Evolutionary conservation across 768 basidiomycete genomes (phyloP).

Genomic region (Termitomyces heimii): DNA sequence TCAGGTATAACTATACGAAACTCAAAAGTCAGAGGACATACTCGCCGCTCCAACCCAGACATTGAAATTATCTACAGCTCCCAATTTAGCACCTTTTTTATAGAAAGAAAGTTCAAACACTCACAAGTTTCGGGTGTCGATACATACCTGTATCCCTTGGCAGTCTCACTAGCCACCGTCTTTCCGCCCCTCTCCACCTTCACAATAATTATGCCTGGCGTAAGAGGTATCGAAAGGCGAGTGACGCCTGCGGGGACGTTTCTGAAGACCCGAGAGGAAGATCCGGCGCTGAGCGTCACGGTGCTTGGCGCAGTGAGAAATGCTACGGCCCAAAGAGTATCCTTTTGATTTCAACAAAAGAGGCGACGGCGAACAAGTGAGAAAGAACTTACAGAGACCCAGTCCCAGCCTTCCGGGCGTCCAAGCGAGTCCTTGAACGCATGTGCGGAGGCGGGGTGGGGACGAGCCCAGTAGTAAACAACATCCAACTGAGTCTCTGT

Average conservation of each 20-base stretch:
- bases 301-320: constrained; percentile 47
- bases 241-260: constrained; percentile 47
- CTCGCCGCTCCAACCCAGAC: constrained; percentile 49
- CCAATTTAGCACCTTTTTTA: not conserved
- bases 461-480: constrained; percentile 57
- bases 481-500: constrained; percentile 28
- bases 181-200: constrained; percentile 44
- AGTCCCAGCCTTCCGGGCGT: constrained; percentile 44
- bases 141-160: constrained; percentile 35
- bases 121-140: constrained; percentile 30
- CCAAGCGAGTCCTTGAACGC: constrained; percentile 38
- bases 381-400: constrained; percentile 38
- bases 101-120: constrained; percentile 6
- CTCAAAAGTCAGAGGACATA: constrained; percentile 12
- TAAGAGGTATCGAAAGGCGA: constrained; percentile 54
- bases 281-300: constrained; percentile 44
- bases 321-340: constrained; percentile 63
- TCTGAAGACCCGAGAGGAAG: constrained; percentile 30
- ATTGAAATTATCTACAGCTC: constrained; percentile 52
- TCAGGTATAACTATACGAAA: not conserved
- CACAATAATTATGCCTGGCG: constrained; percentile 52
- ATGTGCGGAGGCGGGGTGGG: constrained; percentile 49
- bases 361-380: too few relatives aligned
- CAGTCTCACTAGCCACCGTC: constrained; percentile 44
- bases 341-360: constrained; percentile 24